Conservation (phyloP, 306 rosid species). For the Cercis canadensis region DNA sequence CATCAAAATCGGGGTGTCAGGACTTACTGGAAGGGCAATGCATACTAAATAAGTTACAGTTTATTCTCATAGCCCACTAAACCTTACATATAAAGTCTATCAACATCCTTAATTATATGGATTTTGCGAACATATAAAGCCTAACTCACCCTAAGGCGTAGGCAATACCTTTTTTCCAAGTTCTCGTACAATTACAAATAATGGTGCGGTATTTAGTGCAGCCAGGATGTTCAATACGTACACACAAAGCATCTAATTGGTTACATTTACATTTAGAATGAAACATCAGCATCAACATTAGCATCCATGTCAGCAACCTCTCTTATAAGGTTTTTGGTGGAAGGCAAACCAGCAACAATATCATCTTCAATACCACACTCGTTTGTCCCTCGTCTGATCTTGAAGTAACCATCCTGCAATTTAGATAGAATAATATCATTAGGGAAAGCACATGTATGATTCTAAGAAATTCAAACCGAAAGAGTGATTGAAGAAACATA, state of each 20-base stretch:
- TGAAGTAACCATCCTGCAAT: conserved; percentile 96
- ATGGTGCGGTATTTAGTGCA: conserved; percentile 8
- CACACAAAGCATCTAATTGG: conserved; percentile 21
- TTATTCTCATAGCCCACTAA: background rate
- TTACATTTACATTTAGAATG: conserved; percentile 44
- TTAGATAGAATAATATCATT: conserved; percentile 18
- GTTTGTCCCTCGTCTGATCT: conserved; percentile 82
- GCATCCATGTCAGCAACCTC: conserved; percentile 51
- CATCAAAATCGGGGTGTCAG: too few relatives aligned
- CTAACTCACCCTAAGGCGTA: background rate
- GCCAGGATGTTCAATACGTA: conserved; percentile 10
- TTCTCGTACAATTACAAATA: background rate
- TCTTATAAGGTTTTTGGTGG: conserved; percentile 57
- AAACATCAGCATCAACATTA: conserved; percentile 45
- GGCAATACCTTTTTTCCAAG: background rate
- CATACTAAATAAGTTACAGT: too few relatives aligned
- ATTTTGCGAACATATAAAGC: background rate
- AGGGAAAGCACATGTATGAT: conserved; percentile 16
- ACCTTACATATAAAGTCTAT: conserved; percentile 27
- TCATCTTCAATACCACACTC: conserved; percentile 90
- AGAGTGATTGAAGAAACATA: conserved; percentile 50
- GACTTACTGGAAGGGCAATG: too few relatives aligned
- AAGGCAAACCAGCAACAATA: conserved; percentile 88
- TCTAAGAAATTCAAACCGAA: conserved; percentile 22
- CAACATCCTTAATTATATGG: background rate